These are phyloP conservation scores for Fusarium haematococcum DNA, from an alignment of 2,329 filamentous ascomycete genomes.

Conservation along the genomic window DNA sequence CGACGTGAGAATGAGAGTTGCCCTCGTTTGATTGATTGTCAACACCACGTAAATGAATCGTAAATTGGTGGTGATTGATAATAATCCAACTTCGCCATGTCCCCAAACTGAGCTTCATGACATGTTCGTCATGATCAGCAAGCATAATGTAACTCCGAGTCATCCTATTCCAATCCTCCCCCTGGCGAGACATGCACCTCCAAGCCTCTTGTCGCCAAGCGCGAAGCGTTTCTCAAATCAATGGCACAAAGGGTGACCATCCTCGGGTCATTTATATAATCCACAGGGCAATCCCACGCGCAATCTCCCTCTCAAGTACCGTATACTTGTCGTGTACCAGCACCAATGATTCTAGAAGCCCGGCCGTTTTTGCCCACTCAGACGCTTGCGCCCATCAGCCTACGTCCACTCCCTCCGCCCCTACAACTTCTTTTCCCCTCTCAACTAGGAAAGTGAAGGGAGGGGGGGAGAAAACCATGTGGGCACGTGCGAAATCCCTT, in stretches of 20 bases:
- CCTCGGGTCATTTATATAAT: conserved; percentile 27
- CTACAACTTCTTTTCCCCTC: background rate
- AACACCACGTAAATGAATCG: background rate
- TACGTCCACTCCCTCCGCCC: conserved; percentile 19
- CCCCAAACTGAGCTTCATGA: background rate
- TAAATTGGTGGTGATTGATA: background rate
- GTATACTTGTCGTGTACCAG: conserved; percentile 24
- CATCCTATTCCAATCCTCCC: background rate
- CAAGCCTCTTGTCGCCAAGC: background rate
- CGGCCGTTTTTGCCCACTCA: conserved; percentile 4
- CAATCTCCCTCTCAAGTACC: conserved; percentile 20
- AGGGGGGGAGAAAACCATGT: background rate
- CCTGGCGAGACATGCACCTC: background rate
- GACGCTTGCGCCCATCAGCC: conserved; percentile 13
- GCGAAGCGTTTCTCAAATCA: background rate
- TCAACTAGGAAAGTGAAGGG: background rate
- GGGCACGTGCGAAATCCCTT: conserved; percentile 10
- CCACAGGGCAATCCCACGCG: background rate
- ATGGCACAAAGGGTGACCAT: background rate
- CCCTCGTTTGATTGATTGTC: background rate
- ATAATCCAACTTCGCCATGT: background rate
- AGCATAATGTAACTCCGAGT: background rate
- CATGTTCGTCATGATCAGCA: background rate
- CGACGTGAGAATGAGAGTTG: background rate
- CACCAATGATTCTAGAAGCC: conserved; percentile 22